phyloP scores from a whole-genome alignment of 768 basidiomycete genomes.

The Lactarius sanguifluus region DNA sequence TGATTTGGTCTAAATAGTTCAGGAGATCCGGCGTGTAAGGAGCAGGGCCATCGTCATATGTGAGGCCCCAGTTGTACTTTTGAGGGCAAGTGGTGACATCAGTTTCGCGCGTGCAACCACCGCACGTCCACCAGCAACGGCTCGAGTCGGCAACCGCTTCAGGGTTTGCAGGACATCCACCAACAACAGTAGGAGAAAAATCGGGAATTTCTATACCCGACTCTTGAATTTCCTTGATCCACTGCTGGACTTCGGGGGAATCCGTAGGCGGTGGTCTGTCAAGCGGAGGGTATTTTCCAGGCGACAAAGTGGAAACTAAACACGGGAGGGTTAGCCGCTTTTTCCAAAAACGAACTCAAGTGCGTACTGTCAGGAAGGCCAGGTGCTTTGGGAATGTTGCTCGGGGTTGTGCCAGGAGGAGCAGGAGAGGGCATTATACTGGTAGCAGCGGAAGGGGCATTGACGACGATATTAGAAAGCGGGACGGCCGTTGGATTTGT shows the following conservation, averaged over 20 bases:
- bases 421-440: conserved; percentile 47
- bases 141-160: conserved; percentile 48
- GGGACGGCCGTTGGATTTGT: conserved; percentile 65
- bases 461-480: conserved; percentile 48
- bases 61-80: conserved; percentile 56
- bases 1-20: conserved; percentile 58
- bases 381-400: conserved; percentile 36
- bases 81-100: conserved; percentile 79
- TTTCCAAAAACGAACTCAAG: not conserved
- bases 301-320: conserved; percentile 15
- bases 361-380: conserved; percentile 37
- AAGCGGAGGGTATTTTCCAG: conserved; percentile 58
- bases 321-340: not conserved
- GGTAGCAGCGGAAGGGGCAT: conserved; percentile 45
- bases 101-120: conserved; percentile 61
- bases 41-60: conserved; percentile 79
- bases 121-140: conserved; percentile 82
- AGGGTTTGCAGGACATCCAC: conserved; percentile 56
- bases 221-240: conserved; percentile 61
- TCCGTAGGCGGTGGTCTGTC: conserved; percentile 61
- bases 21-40: conserved; percentile 75
- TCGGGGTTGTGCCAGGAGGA: conserved; percentile 50
- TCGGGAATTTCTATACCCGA: conserved; percentile 61
- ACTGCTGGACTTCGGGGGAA: conserved; percentile 62
- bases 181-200: conserved; percentile 44